These are phyloP conservation scores for Barbarea vulgaris DNA, from an alignment of 345 rosid genomes.

Conservation along the genomic window DNA sequence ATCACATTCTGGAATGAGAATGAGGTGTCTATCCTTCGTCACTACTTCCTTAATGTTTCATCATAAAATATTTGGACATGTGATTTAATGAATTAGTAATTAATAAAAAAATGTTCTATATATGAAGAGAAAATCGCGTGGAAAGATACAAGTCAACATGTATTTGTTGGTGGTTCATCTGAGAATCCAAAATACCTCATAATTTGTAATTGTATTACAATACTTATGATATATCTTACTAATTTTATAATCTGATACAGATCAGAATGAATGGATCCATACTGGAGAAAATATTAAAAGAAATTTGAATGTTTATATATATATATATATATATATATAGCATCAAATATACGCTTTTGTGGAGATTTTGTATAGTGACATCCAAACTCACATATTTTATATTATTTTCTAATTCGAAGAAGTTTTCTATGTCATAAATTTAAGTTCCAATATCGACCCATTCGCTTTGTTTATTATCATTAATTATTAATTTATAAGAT, in stretches of 20 bases:
- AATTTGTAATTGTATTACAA: not conserved
- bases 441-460: not conserved
- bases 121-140: conserved; percentile 1
- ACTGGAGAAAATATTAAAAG: not conserved
- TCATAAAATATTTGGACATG: conserved; percentile 25
- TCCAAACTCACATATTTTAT: conserved; percentile 17
- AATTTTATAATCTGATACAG: not conserved
- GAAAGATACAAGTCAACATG: not conserved
- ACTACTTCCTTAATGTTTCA: conserved; percentile 9
- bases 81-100: not conserved
- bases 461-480: not conserved
- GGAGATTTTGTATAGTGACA: conserved; percentile 16
- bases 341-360: not conserved
- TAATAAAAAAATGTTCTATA: not conserved
- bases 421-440: not conserved
- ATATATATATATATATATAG: too few species aligned
- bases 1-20: conserved; percentile 22
- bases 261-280: not conserved
- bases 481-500: not conserved
- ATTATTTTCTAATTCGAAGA: conserved; percentile 8
- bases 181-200: not conserved
- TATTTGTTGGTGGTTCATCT: conserved; percentile 24
- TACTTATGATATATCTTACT: not conserved
- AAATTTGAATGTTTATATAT: not conserved
- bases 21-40: conserved; percentile 25